Conservation (phyloP, 768 basidiomycete genomes). For the Suillus americanus region DNA sequence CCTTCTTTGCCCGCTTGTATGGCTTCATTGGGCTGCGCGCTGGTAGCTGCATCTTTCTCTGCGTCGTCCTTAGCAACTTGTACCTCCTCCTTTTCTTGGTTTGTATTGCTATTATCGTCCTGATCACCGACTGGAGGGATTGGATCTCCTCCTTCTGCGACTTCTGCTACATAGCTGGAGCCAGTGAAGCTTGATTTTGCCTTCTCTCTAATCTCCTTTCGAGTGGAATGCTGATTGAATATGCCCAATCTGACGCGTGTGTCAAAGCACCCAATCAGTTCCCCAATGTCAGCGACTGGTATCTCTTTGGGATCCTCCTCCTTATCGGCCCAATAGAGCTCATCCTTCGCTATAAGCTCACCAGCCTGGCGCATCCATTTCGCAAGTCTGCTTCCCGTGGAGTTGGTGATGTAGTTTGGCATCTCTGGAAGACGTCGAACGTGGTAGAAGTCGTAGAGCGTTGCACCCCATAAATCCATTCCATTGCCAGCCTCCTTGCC, state of each 20-base stretch:
- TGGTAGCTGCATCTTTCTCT: not conserved
- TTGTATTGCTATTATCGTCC: not conserved
- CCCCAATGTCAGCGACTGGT: constrained; percentile 17
- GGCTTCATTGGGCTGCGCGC: not conserved
- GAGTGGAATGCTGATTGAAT: not conserved
- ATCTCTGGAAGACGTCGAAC: constrained; percentile 13
- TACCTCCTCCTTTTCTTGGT: not conserved
- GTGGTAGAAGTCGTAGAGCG: constrained; percentile 26
- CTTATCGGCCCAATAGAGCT: constrained; percentile 23
- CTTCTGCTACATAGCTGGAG: not conserved
- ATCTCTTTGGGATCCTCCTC: constrained; percentile 23
- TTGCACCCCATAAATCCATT: constrained; percentile 25
- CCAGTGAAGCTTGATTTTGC: not conserved
- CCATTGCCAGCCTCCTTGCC: constrained; percentile 24
- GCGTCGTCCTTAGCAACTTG: not conserved
- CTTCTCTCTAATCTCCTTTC: not conserved
- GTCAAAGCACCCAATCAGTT: constrained; percentile 16
- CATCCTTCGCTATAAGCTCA: constrained; percentile 15
- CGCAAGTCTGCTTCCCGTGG: constrained; percentile 23
- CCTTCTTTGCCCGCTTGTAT: not conserved
- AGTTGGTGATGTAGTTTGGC: constrained; percentile 1
- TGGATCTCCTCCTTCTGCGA: not conserved
- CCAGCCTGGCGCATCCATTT: constrained; percentile 12
- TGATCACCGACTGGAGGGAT: not conserved
- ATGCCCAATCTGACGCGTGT: not conserved